A percentile compares a stretch with the other conserved stretches of the same genome.
Conservation (phyloP, 1,139 yeast genomes). For the Candida pseudoviswanathii region DNA sequence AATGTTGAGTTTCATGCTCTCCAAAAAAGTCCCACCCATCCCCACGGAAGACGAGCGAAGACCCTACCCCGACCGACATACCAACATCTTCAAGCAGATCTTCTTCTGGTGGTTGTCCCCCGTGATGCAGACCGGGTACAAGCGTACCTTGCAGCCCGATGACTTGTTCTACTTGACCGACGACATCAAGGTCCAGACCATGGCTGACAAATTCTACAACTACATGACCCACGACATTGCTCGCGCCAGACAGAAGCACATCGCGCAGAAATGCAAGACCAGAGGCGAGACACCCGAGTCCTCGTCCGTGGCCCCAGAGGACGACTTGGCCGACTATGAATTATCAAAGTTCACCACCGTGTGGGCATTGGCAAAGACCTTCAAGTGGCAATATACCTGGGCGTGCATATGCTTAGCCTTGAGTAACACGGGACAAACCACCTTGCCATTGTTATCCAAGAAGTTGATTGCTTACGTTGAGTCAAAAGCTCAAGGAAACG, state of each 20-base stretch:
- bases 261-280: constrained; percentile 21
- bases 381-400: constrained; percentile 49
- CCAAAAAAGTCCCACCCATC: constrained; percentile 39
- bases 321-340: constrained; percentile 26
- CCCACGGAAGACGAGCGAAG: constrained; percentile 43
- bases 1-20: constrained; percentile 30
- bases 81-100: constrained; percentile 39
- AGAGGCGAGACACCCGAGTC: constrained; percentile 27
- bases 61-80: constrained; percentile 32
- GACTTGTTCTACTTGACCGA: constrained; percentile 47
- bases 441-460: constrained; percentile 51
- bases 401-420: constrained; percentile 41
- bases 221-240: constrained; percentile 25
- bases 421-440: constrained; percentile 53
- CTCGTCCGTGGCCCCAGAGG: constrained; percentile 22
- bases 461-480: constrained; percentile 46
- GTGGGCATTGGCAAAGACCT: constrained; percentile 56
- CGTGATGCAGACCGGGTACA: constrained; percentile 50
- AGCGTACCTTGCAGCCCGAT: constrained; percentile 48
- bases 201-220: constrained; percentile 32
- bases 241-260: constrained; percentile 22
- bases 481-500: constrained; percentile 24
- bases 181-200: constrained; percentile 36
- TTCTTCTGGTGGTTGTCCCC: constrained; percentile 57
- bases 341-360: constrained; percentile 22